These are phyloP conservation scores for Pittosporum tobira DNA, from an alignment of 129 eudicot species.

Conservation along the genomic window DNA sequence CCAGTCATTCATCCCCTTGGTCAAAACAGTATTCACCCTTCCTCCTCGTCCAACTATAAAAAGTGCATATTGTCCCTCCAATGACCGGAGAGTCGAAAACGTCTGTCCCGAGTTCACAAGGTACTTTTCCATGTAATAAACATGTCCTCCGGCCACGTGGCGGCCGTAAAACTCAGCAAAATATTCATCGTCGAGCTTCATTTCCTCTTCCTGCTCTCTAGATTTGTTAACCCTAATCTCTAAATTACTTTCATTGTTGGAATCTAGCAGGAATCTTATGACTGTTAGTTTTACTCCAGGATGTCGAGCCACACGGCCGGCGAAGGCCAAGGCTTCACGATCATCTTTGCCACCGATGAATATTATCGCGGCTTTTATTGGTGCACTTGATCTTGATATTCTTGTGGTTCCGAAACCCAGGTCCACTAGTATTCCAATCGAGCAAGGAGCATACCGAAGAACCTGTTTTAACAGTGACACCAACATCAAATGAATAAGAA, in stretches of 20 bases:
- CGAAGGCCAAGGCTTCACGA: slow-evolving; percentile 74
- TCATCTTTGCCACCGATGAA: slow-evolving; percentile 94
- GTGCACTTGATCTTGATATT: slow-evolving; percentile 27
- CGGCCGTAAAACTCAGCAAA: slow-evolving; percentile 78
- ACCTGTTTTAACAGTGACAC: slow-evolving; percentile 27
- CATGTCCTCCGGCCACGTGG: slow-evolving; percentile 69
- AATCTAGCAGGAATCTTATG: slow-evolving; percentile 66
- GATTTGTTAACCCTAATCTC: slow-evolving; percentile 37
- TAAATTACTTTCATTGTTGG: slow-evolving; percentile 34
- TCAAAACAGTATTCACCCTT: slow-evolving; percentile 64
- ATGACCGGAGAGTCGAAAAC: slow-evolving; percentile 56
- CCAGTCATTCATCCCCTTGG: slow-evolving; percentile 96
- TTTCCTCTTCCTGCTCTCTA: slow-evolving; percentile 63
- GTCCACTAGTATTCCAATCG: slow-evolving; percentile 76
- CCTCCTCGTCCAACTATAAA: slow-evolving; percentile 85
- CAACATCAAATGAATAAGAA: no score
- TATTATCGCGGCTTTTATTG: slow-evolving; percentile 49
- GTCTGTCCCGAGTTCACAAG: slow-evolving; percentile 76
- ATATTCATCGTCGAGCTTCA: slow-evolving; percentile 79
- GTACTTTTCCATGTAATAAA: slow-evolving; percentile 76
- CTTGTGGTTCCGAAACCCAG: slow-evolving; percentile 67
- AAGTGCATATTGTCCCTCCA: slow-evolving; percentile 68
- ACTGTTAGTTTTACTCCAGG: slow-evolving; percentile 79
- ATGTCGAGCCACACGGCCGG: slow-evolving; percentile 76
- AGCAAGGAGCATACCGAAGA: slow-evolving; percentile 76